Base-by-base conservation (phyloP, 2,329 filamentous ascomycete species). In the Sordariomycetes sp. region DNA sequence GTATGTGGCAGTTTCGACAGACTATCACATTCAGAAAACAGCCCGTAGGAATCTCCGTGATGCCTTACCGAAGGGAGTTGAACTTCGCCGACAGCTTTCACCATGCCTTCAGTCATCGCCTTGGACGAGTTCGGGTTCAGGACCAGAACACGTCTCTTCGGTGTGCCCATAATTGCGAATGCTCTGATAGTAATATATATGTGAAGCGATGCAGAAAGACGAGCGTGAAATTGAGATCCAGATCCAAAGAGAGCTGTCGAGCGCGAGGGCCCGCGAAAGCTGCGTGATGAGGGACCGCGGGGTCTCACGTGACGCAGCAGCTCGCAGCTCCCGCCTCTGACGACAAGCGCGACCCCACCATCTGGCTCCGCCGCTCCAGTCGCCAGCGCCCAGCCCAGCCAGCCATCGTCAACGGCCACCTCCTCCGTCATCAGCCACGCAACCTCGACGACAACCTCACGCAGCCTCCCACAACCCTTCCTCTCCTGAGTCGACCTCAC, bases 61-160 rank as follows among this genome's bases (percentile, higher is more conserved):
- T n/a, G n/a, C n/a, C n/a, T n/a, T n/a, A n/a, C n/a, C n/a, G n/a
- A n/a, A n/a, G n/a, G n/a, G n/a, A n/a, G n/a, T n/a, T n/a, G n/a
- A n/a, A n/a, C 48, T 28, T 60, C n/a, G n/a, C n/a, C 55, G 38
- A 78, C 62, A 32, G 67, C 61, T 30, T 57, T 49, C 36, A 68
- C 66, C 46, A 88, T 66, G 18, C 71, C 74, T 6, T 74, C 62
- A 9, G 83, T 90, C 83, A 90, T 90, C 36, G 67, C 62, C 36
- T 60, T 46, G 1, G 79, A 86, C 3, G 82, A 86, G 59, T 92
- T 92, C 21, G 85, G 84, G 49, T 92, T 90, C 46, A 90, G 68
- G 40, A 90, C 64, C 26, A 90, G 67, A 41, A 88, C 75, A 33
- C 45, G n/a, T n/a, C n/a, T n/a, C n/a, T n/a, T n/a, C n/a, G n/a